Evolutionary conservation across 306 rosid genomes (phyloP).

Genomic region (Acacia crassicarpa): DNA sequence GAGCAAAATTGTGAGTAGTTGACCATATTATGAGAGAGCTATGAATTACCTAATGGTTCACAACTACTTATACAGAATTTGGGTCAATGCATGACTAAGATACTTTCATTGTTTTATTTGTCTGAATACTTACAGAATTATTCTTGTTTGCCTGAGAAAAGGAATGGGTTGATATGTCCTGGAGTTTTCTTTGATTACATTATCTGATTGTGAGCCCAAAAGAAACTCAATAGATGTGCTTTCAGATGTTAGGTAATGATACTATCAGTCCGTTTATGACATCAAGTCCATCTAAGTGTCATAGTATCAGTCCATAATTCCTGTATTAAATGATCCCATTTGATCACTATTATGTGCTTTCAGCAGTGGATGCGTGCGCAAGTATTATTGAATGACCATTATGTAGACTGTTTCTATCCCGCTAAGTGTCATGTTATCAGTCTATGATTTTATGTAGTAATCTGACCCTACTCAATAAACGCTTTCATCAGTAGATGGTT

Average conservation of each 20-base stretch:
- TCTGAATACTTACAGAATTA: neutral
- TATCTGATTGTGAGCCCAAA: neutral
- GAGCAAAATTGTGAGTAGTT: constrained; percentile 8
- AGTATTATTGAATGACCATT: neutral
- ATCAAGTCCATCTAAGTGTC: neutral
- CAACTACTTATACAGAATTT: constrained; percentile 11
- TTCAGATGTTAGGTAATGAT: neutral
- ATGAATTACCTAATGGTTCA: neutral
- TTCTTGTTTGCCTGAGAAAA: constrained; percentile 8
- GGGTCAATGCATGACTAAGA: neutral
- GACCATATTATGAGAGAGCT: constrained; percentile 2
- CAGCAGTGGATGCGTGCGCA: neutral
- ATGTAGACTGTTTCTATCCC: constrained; percentile 1
- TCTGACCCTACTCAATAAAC: constrained; percentile 2
- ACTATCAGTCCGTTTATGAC: constrained; percentile 10
- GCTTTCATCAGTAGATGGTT: constrained; percentile 10
- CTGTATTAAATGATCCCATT: constrained; percentile 7
- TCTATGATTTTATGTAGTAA: constrained; percentile 18
- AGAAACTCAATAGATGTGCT: neutral
- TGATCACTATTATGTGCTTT: constrained; percentile 17
- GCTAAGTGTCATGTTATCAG: neutral
- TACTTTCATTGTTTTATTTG: constrained; percentile 8
- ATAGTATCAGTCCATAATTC: constrained; percentile 10
- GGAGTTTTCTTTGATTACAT: constrained; percentile 13
- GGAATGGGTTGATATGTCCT: constrained; percentile 6